Percentiles rank a stretch among this genome's conserved stretches.
These are phyloP conservation scores for Lachancea meyersii DNA, from an alignment of 805 yeast species.

Conservation along the genomic window DNA sequence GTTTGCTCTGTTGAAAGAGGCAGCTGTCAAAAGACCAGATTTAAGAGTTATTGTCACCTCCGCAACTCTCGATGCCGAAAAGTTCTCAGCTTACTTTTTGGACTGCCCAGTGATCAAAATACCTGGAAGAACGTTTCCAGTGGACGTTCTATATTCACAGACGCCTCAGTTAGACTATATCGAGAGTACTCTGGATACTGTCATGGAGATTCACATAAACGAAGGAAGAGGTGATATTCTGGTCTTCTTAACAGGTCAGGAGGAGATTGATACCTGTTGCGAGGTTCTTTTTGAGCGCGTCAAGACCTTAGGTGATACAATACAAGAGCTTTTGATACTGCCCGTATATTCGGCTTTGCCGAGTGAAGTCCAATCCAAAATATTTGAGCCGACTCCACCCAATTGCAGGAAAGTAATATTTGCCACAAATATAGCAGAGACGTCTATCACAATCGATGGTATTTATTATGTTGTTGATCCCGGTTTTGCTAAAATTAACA, in stretches of 20 bases:
- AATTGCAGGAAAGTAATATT: conserved; percentile 83
- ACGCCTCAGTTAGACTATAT: conserved; percentile 84
- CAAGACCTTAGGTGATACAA: conserved; percentile 55
- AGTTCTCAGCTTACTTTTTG: conserved; percentile 73
- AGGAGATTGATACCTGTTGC: conserved; percentile 87
- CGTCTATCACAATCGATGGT: conserved; percentile 94
- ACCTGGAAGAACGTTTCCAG: conserved; percentile 90
- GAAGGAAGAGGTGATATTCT: conserved; percentile 74
- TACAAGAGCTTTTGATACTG: conserved; percentile 63
- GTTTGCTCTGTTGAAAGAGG: conserved; percentile 75
- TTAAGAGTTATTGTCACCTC: conserved; percentile 80
- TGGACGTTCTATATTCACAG: conserved; percentile 71
- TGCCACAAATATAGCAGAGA: conserved; percentile 96
- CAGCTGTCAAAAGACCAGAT: conserved; percentile 62
- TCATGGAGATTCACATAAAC: conserved; percentile 77
- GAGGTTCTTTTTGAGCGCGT: conserved; percentile 63
- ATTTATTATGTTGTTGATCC: conserved; percentile 89
- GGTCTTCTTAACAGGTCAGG: conserved; percentile 87
- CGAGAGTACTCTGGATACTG: conserved; percentile 76
- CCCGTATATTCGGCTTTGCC: conserved; percentile 93
- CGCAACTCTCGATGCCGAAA: conserved; percentile 86
- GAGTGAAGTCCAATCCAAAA: conserved; percentile 78
- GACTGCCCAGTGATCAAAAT: conserved; percentile 76
- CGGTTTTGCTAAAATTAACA: conserved; percentile 86
- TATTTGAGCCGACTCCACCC: conserved; percentile 82